Conservation (phyloP, 257 asterid genomes). For the Gentiana dahurica region DNA sequence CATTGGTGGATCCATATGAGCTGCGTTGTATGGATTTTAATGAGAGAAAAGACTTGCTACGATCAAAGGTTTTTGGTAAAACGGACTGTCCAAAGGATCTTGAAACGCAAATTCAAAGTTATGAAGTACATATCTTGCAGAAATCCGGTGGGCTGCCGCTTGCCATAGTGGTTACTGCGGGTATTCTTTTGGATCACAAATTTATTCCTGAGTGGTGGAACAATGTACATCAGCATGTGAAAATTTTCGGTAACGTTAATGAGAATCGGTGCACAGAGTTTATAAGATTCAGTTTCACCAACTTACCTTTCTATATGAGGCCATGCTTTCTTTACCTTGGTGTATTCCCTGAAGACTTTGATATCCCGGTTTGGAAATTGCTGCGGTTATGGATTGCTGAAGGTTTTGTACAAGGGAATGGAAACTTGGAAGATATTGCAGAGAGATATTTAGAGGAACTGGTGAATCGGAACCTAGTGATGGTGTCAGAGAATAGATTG, state of each 20-base stretch:
- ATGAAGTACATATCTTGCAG: slow-evolving; percentile 12
- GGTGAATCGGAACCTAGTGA: slow-evolving; percentile 9
- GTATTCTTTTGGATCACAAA: slow-evolving; percentile 7
- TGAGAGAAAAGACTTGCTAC: slow-evolving; percentile 14
- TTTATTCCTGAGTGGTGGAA: slow-evolving; percentile 13
- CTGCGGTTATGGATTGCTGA: slow-evolving; percentile 22
- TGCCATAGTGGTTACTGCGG: slow-evolving; percentile 19
- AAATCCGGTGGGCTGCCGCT: slow-evolving; percentile 21
- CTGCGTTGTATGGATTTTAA: slow-evolving; percentile 12
- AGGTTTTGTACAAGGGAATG: slow-evolving; percentile 11
- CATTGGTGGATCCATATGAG: slow-evolving; percentile 2
- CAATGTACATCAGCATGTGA: slow-evolving; percentile 13
- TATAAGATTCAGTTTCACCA: slow-evolving; percentile 13
- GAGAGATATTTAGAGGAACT: slow-evolving; percentile 18
- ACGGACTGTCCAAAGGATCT: slow-evolving; percentile 15
- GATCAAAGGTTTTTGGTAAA: slow-evolving; percentile 15
- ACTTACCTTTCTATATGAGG: slow-evolving; percentile 16
- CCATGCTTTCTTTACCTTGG: slow-evolving; percentile 24
- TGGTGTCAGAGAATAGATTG: slow-evolving; percentile 10
- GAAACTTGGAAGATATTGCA: slow-evolving; percentile 13
- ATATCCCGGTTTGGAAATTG: slow-evolving; percentile 17
- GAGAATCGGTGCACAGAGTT: slow-evolving; percentile 6
- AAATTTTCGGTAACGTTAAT: slow-evolving; percentile 3
- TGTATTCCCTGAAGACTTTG: slow-evolving; percentile 15
- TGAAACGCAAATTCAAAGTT: not conserved